Base-by-base conservation (phyloP, 2,329 filamentous ascomycete genomes). In the Tolypocladium ophioglossoides region DNA sequence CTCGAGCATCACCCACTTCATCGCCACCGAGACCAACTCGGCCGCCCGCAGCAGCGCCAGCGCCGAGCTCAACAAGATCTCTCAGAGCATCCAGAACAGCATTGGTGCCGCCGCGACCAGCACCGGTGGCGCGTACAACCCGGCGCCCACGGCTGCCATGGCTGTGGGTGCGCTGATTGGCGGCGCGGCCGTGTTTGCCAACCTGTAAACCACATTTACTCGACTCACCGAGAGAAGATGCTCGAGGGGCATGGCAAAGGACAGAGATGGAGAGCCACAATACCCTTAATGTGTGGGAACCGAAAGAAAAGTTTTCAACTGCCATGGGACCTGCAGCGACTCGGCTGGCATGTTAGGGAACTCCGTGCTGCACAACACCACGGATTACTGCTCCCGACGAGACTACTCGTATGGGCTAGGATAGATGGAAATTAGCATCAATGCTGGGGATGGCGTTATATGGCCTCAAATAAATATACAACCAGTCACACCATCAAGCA, bases 111-210 rank as follows among this genome's bases (percentile, higher is more conserved):
- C 40, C 27, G 27, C 27, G 27, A 60, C 54, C 48, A 59, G 20
- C 56, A 52, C 51, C 34, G 53, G 49, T 27, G 63, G 58, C n/a
- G 59, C 59, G 51, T 58, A 62, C 54, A 65, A 59, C 9, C 68
- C 68, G 8, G 67, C 63, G 54, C 69, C 68, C 57, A 76, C 73
- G 18, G 75, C 67, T 32, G 73, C 69, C 32, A 59, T 77, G 44
- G 74, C 70, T 22, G 64, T 78, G 49, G 74, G 74, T 35, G 75
- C 74, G 27, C 66, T 78, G 55, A 64, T 77, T 50, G 76, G 74
- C 27, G 76, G 74, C 60, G 74, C 72, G 3, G 76, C 73, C 51
- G 55, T 75, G 51, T 58, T 76, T 50, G 69, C 64, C 61, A 76
- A 76, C 67, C 54, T 77, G 61, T 78, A 74, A 69, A 61, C 4